Conservation (phyloP, 257 asterid genomes). For the Jaltomata sinuosa region DNA sequence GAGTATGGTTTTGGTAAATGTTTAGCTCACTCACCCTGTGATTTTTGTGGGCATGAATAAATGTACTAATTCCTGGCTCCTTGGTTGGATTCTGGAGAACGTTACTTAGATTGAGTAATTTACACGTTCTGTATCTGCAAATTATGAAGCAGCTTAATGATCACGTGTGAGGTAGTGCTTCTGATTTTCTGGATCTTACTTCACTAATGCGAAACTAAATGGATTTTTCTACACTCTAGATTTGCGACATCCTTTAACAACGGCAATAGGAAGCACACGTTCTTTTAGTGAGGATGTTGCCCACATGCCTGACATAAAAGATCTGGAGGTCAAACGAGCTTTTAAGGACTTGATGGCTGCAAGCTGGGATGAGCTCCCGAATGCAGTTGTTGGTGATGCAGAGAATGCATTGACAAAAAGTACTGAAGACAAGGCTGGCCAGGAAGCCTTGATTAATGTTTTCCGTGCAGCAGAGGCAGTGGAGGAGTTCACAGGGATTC, state of each 20-base stretch:
- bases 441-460: conserved; percentile 62
- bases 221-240: not conserved
- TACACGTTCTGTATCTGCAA: not conserved
- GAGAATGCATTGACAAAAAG: conserved; percentile 65
- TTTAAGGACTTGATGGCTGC: conserved; percentile 85
- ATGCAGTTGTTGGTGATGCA: conserved; percentile 51
- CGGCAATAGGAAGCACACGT: conserved; percentile 38
- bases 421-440: conserved; percentile 71
- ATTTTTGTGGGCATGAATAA: not conserved
- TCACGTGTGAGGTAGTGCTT: not conserved
- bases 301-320: conserved; percentile 57
- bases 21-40: not conserved
- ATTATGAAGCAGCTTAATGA: not conserved
- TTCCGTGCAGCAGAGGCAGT: conserved; percentile 92
- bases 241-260: not conserved
- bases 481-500: conserved; percentile 80
- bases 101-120: not conserved
- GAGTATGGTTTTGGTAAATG: not conserved
- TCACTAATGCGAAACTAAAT: not conserved
- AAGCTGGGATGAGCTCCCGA: conserved; percentile 74
- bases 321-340: conserved; percentile 52
- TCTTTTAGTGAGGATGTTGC: conserved; percentile 56
- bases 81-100: not conserved
- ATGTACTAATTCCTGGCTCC: not conserved
- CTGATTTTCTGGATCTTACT: not conserved